These are phyloP conservation scores for Pleurotus tuber-regium DNA, from an alignment of 768 basidiomycete genomes.

Conservation along the genomic window DNA sequence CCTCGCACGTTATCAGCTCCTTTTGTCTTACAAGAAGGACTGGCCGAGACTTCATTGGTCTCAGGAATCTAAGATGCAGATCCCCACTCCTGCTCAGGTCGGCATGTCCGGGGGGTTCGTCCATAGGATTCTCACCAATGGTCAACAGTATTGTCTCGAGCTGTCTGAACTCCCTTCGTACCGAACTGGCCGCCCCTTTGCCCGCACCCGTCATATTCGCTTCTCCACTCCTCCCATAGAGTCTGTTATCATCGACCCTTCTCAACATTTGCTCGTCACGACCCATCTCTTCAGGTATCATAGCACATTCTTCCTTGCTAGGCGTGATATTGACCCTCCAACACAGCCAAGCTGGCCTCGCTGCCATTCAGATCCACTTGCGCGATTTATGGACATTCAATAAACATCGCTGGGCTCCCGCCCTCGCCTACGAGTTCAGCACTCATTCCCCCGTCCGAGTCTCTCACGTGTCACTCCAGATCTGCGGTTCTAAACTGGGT, in stretches of 20 bases:
- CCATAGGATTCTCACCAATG: constrained; percentile 38
- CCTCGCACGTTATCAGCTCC: constrained; percentile 41
- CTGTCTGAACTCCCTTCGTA: constrained; percentile 49
- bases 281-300: constrained; percentile 40
- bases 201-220: constrained; percentile 42
- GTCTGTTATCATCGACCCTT: constrained; percentile 41
- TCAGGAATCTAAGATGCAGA: constrained; percentile 42
- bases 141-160: constrained; percentile 38
- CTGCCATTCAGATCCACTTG: constrained; percentile 47
- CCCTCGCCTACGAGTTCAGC: constrained; percentile 39
- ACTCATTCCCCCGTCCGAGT: constrained; percentile 35
- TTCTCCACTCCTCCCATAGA: constrained; percentile 43
- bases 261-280: constrained; percentile 43
- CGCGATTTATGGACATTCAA: constrained; percentile 55
- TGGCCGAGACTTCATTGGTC: constrained; percentile 49
- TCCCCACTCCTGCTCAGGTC: constrained; percentile 34
- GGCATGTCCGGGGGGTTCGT: constrained; percentile 46
- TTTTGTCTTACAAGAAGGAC: constrained; percentile 43
- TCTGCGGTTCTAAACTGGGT: constrained; percentile 43
- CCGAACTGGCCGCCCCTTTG: constrained; percentile 39
- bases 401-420: constrained; percentile 46
- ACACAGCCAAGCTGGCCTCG: constrained; percentile 34
- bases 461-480: constrained; percentile 30
- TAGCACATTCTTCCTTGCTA: too few relatives aligned
- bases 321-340: too few relatives aligned